These are phyloP conservation scores for Aaosphaeria pasadenensis DNA, from an alignment of 2,329 filamentous ascomycete genomes.

Conservation along the genomic window DNA sequence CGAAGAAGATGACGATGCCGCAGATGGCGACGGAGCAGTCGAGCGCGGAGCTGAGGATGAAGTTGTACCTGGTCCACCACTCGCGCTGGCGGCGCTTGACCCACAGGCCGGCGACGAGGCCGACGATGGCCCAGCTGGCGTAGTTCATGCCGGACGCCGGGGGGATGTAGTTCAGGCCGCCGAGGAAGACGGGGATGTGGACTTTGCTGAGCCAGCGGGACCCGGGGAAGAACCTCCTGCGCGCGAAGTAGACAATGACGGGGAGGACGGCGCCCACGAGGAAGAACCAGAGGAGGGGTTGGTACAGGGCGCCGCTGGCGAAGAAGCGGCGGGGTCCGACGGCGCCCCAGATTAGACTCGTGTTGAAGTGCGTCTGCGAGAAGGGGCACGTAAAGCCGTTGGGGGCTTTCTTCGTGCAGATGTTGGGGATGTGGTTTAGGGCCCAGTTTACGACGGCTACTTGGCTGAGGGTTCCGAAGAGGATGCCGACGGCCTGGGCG, in stretches of 20 bases:
- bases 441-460: constrained; percentile 61
- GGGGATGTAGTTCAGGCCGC: constrained; percentile 40
- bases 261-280: constrained; percentile 63
- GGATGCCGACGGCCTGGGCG: neutral
- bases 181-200: constrained; percentile 57
- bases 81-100: constrained; percentile 63
- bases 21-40: constrained; percentile 66
- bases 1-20: constrained; percentile 68
- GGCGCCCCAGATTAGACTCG: constrained; percentile 60
- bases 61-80: constrained; percentile 80
- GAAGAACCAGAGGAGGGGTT: constrained; percentile 67
- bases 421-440: constrained; percentile 55
- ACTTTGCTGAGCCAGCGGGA: constrained; percentile 60
- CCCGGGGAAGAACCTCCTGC: constrained; percentile 62
- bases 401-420: constrained; percentile 60
- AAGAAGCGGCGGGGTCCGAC: constrained; percentile 72
- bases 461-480: constrained; percentile 49
- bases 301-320: constrained; percentile 60
- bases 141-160: constrained; percentile 71
- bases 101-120: constrained; percentile 66
- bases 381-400: constrained; percentile 60
- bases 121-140: constrained; percentile 67
- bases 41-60: constrained; percentile 68
- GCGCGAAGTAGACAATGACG: constrained; percentile 57
- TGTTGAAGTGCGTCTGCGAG: constrained; percentile 63